These are phyloP conservation scores for Aspergillus versicolor DNA, from an alignment of 2,329 filamentous ascomycete genomes.

Conservation along the genomic window DNA sequence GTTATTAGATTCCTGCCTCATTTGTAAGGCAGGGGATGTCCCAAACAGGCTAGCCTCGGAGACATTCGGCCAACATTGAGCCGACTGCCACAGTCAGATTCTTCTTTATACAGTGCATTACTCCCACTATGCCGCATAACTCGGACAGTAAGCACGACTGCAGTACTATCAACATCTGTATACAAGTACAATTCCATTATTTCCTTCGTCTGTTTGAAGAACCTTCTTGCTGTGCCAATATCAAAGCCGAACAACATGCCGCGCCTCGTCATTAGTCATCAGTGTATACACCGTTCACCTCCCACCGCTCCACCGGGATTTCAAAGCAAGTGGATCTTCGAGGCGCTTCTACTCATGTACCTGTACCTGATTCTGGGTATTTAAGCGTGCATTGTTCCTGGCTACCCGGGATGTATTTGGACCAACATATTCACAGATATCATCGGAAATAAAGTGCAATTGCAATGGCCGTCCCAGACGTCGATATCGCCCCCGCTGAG, in stretches of 20 bases:
- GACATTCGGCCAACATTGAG: background rate
- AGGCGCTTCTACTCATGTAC: background rate
- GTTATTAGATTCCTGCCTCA: background rate
- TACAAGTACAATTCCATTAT: no score
- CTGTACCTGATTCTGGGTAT: no score
- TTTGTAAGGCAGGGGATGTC: background rate
- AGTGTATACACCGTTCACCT: background rate
- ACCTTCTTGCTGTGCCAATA: no score
- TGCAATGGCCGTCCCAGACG: constrained; percentile 25
- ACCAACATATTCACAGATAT: no score
- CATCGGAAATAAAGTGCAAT: no score
- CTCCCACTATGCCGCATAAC: background rate
- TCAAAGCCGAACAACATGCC: no score
- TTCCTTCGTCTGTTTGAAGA: no score
- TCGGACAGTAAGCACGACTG: background rate
- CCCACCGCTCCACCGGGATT: background rate
- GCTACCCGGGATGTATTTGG: no score
- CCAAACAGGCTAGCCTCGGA: constrained; percentile 1
- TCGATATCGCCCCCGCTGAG: constrained; percentile 35
- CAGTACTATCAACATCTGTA: no score
- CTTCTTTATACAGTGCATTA: background rate
- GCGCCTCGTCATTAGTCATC: no score
- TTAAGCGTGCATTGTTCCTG: no score
- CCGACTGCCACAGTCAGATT: background rate
- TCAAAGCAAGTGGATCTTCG: constrained; percentile 10